Evolutionary conservation across 176 grass and related monocot species (phyloP), one percentile per base, ranked within the genome.

Genomic region (Themeda triandra): DNA sequence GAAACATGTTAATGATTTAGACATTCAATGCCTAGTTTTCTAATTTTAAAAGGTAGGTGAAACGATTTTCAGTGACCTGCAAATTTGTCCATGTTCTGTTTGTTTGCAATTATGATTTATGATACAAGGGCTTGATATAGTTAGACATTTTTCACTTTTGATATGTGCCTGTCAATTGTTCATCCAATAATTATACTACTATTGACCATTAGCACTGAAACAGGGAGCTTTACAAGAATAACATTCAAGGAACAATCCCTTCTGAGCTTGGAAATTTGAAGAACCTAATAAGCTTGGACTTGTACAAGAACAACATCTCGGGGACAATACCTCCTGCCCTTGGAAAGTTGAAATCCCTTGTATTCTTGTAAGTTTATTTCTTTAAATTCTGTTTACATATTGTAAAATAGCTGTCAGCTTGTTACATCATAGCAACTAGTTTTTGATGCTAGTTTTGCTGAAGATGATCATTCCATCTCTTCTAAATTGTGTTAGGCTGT

Each of bases 201-300:
- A 44, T 62, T 90, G 78, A 87, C 62, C 63, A 80, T 81, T 75
- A 44, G 6, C 51, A 48, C 59, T 89, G 25, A 21, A 78, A 85
- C 87, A 98, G 95, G 84, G 95, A 98, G 59, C 92, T 98, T 83
- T 98, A 98, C 91, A 98, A 98, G 75, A 98, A 98, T 58, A 95
- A 90, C 32, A 98, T 98, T 86, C 89, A 93, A 87, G 95, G 95
- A 73, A 60, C 36, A 12, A 93, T 98, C 66, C 95, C 92, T 7
- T 85, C 88, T 18, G 95, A 98, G 69, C 79, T 98, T 76, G 95
- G 92, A 71, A 84, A 87, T 75, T 82, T 97, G 86, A 97, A 92
- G 88, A 97, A 88, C 80, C 88, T 97, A 66, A 92, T 97, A 89
- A 95, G 92, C 89, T 77, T 98, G 76, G 95, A 98, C 82, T 83